Evolutionary conservation across 2,329 filamentous ascomycete species (phyloP).

Genomic region (Xylaria arbuscula): DNA sequence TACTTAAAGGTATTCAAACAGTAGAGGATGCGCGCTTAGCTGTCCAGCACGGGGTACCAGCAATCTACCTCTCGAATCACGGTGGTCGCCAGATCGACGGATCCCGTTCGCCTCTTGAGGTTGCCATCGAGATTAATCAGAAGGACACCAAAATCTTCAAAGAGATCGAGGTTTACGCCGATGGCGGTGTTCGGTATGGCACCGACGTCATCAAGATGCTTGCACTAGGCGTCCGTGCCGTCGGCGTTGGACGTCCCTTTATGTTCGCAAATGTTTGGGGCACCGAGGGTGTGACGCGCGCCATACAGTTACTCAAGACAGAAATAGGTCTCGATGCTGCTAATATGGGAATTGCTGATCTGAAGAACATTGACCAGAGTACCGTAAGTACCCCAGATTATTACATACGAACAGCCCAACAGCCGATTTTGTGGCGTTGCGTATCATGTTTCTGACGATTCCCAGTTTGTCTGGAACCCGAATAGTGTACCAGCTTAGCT

Average conservation of each 20-base stretch:
- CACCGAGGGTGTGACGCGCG: constrained; percentile 55
- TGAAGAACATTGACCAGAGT: constrained; percentile 41
- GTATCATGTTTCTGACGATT: no score
- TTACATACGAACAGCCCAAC: no score
- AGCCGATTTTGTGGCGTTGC: no score
- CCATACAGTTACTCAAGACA: constrained; percentile 57
- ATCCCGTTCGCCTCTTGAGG: constrained; percentile 47
- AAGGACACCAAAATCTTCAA: constrained; percentile 48
- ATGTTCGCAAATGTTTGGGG: constrained; percentile 63
- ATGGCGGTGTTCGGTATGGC: constrained; percentile 52
- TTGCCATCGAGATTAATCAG: constrained; percentile 47
- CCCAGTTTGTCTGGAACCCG: no score
- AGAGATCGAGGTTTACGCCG: constrained; percentile 49
- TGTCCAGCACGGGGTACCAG: constrained; percentile 45
- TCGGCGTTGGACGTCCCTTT: constrained; percentile 57
- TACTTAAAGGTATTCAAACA: constrained; percentile 50
- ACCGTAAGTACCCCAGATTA: not conserved
- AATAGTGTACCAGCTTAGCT: no score
- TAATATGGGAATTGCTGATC: constrained; percentile 46
- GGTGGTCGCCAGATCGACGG: constrained; percentile 52
- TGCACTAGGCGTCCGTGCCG: constrained; percentile 50
- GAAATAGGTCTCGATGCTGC: constrained; percentile 53
- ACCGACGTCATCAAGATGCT: constrained; percentile 52
- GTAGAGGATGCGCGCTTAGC: constrained; percentile 50
- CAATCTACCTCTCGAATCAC: constrained; percentile 53